These are phyloP conservation scores for Diaporthe humulicola DNA, from an alignment of 2,329 filamentous ascomycete species.

Conservation along the genomic window DNA sequence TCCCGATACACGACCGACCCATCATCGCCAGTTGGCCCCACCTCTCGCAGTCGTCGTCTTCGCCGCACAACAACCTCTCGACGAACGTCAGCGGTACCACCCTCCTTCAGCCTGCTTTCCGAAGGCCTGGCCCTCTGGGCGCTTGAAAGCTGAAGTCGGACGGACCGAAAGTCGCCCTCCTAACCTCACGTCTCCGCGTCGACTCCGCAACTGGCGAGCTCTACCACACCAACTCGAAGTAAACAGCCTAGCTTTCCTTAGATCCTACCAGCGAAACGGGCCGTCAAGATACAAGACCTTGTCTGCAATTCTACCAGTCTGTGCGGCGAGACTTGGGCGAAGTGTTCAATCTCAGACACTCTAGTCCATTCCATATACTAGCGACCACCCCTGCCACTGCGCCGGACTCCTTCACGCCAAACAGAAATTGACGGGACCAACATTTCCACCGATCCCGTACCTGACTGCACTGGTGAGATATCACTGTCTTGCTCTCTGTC, in stretches of 20 bases:
- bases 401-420: slow-evolving; percentile 7
- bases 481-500: neutral
- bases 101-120: slow-evolving; percentile 12
- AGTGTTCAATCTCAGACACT: slow-evolving; percentile 27
- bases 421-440: slow-evolving; percentile 13
- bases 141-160: slow-evolving; percentile 17
- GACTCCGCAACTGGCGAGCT: neutral
- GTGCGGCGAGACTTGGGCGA: slow-evolving; percentile 28
- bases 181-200: neutral
- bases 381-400: slow-evolving; percentile 5
- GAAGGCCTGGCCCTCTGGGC: slow-evolving; percentile 1
- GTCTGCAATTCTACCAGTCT: slow-evolving; percentile 14
- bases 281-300: slow-evolving; percentile 7
- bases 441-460: slow-evolving; percentile 9
- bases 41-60: neutral
- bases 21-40: slow-evolving; percentile 24
- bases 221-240: neutral
- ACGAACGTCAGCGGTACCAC: slow-evolving; percentile 27
- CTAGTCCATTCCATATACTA: slow-evolving; percentile 33
- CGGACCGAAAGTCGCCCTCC: neutral
- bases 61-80: slow-evolving; percentile 17
- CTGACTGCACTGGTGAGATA: slow-evolving; percentile 3
- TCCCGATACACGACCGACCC: slow-evolving; percentile 22
- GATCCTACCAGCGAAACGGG: slow-evolving; percentile 5
- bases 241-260: slow-evolving; percentile 4